These are phyloP conservation scores for Plectosphaerella plurivora DNA, from an alignment of 2,329 filamentous ascomycete genomes.

Conservation along the genomic window DNA sequence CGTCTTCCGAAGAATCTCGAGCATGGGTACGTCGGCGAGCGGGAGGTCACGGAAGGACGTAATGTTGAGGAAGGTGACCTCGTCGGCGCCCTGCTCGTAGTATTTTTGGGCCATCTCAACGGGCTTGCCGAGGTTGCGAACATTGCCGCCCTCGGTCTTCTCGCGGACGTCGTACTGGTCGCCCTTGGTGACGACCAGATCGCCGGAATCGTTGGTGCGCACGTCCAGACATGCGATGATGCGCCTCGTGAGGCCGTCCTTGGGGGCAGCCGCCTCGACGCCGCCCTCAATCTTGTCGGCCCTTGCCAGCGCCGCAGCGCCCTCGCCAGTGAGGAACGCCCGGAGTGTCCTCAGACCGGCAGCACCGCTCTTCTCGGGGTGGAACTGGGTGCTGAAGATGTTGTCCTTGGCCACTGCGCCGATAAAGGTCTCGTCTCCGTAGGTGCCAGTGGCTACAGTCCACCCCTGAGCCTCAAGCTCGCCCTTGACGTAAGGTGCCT, in stretches of 20 bases:
- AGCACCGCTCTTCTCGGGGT: conserved; percentile 93
- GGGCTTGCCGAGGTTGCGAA: conserved; percentile 93
- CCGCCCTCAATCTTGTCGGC: too few relatives aligned
- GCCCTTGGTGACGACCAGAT: conserved; percentile 95
- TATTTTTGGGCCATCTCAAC: conserved; percentile 92
- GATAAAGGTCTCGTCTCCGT: conserved; percentile 85
- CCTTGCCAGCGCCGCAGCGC: conserved; percentile 43
- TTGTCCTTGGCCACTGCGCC: conserved; percentile 85
- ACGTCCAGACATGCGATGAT: conserved; percentile 97
- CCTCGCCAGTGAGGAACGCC: conserved; percentile 76
- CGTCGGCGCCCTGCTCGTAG: conserved; percentile 94
- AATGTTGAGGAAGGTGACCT: conserved; percentile 97
- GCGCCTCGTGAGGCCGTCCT: conserved; percentile 72
- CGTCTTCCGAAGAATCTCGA: conserved; percentile 82
- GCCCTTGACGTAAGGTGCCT: conserved; percentile 68
- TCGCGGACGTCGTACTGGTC: conserved; percentile 98
- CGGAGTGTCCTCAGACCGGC: conserved; percentile 81
- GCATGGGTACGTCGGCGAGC: conserved; percentile 87
- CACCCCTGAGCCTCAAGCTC: conserved; percentile 78
- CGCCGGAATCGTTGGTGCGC: conserved; percentile 86
- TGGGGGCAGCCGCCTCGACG: conserved; percentile 3
- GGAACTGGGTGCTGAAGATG: conserved; percentile 89
- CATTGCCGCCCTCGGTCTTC: conserved; percentile 60
- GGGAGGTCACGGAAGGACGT: conserved; percentile 96
- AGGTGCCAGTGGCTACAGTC: conserved; percentile 85